Evolutionary conservation across 2,329 filamentous ascomycete genomes (phyloP).

Genomic region (Diaporthe sp.): DNA sequence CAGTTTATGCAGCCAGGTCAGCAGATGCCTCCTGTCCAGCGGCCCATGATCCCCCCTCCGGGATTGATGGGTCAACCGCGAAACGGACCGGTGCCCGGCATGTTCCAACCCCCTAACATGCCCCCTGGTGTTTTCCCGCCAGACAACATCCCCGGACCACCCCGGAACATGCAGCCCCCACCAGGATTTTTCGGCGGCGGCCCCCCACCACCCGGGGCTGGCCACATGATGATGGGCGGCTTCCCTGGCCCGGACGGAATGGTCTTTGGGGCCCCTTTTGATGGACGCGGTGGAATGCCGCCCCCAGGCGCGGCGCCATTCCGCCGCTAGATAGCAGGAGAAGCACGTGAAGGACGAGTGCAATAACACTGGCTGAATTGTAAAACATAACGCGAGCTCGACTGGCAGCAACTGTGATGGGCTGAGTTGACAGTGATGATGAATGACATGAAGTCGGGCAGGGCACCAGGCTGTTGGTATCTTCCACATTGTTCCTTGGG

Average conservation of each 20-base stretch:
- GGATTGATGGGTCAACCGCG: conserved; percentile 63
- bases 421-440: conserved; percentile 17
- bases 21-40: conserved; percentile 53
- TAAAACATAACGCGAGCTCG: conserved; percentile 11
- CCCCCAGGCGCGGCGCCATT: conserved; percentile 55
- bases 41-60: conserved; percentile 69
- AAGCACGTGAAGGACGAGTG: not conserved
- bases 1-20: conserved; percentile 60
- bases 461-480: not conserved
- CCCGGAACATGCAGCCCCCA: conserved; percentile 64
- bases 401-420: not conserved
- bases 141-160: conserved; percentile 63
- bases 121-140: conserved; percentile 62
- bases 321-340: conserved; percentile 34
- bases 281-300: conserved; percentile 54
- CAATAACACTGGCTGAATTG: conserved; percentile 22
- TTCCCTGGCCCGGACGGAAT: conserved; percentile 69
- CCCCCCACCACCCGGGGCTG: conserved; percentile 54
- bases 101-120: conserved; percentile 72
- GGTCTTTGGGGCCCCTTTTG: conserved; percentile 65
- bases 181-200: conserved; percentile 69
- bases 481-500: not conserved
- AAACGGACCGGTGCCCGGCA: conserved; percentile 67
- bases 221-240: conserved; percentile 66
- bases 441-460: not conserved